Base-by-base conservation (phyloP, 1,284 basidiomycete species). In the Moesziomyces sp. region DNA sequence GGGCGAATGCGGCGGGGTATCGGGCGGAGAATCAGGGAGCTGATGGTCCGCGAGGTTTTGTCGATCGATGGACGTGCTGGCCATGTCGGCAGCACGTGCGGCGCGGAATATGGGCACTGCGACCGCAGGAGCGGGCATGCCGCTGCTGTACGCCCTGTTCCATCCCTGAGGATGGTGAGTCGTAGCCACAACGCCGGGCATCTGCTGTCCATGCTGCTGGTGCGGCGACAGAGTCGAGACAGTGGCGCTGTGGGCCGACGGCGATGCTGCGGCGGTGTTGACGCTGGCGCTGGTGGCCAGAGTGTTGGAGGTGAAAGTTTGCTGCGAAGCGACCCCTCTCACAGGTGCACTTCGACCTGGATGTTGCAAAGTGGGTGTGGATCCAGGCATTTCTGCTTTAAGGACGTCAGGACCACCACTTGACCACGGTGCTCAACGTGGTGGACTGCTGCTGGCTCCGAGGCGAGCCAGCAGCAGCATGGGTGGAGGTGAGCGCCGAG, bases 271-370 rank as follows among this genome's bases (percentile, higher is more conserved):
- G 18, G 47, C 51, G 13, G 18, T 11, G 40, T 46, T 40, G 23
- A 9, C 30, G 21, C 18, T 24, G 18, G 42, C n/a, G 61, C 10
- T 38, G 46, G 38, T 26, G 35, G 16, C 24, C 13, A n/a, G 43
- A 16, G 49, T 3, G 46, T 24, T 11, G 46, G 54, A 43, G 34
- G 62, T 56, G 30, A 50, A 53, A 46, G 53, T 24, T 75, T 56
- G 63, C 58, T 66, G 65, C 76, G 76, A 68, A 76, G 74, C 65
- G 55, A 67, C 74, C 76, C 68, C 76, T 78, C 76, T 78, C 76
- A 78, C 76, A 78, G 76, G 74, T 63, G 62, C 66, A 58, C 68
- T 73, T 62, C 76, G 76, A 78, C 76, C 76, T 76, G 74, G 65
- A 68, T 44, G 47, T 61, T 63, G 66, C 66, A 56, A 55, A 48